These are phyloP conservation scores for Beauveria asiatica DNA, from an alignment of 2,329 filamentous ascomycete species.

Conservation along the genomic window DNA sequence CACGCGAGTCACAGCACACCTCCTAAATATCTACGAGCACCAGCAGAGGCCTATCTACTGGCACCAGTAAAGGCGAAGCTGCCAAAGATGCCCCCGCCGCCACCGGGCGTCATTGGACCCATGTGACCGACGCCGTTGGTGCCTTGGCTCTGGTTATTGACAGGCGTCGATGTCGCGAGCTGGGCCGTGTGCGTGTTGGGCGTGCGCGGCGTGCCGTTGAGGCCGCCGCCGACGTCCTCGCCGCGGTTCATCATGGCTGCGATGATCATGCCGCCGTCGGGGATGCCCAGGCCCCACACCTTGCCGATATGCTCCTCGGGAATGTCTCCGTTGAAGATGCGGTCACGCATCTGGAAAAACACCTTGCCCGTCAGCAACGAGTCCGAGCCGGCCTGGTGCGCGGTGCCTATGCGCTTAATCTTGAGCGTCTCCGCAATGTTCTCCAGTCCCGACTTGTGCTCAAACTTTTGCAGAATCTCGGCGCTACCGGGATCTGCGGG, in stretches of 20 bases:
- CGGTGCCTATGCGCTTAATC: slow-evolving; percentile 76
- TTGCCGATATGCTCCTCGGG: slow-evolving; percentile 78
- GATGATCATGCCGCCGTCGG: slow-evolving; percentile 44
- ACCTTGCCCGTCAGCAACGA: slow-evolving; percentile 87
- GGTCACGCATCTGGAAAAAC: slow-evolving; percentile 86
- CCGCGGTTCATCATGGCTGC: slow-evolving; percentile 27
- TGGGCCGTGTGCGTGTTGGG: slow-evolving; percentile 58
- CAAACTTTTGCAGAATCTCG: slow-evolving; percentile 75
- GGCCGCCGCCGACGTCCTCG: slow-evolving; percentile 22
- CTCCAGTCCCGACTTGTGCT: slow-evolving; percentile 84
- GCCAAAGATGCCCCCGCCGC: slow-evolving; percentile 66
- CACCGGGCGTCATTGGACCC: slow-evolving; percentile 71
- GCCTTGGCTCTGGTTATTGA: slow-evolving; percentile 37
- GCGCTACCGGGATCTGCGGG: slow-evolving; percentile 55
- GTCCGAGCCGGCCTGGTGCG: slow-evolving; percentile 90
- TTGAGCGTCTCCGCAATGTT: slow-evolving; percentile 90
- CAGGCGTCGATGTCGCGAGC: slow-evolving; percentile 40
- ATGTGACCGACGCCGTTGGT: slow-evolving; percentile 49
- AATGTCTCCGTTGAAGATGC: slow-evolving; percentile 77
- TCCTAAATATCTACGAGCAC: too few relatives aligned
- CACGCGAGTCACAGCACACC: neutral
- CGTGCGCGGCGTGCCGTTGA: slow-evolving; percentile 46
- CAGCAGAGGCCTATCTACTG: slow-evolving; percentile 22
- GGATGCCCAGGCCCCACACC: slow-evolving; percentile 83
- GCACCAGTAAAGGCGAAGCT: slow-evolving; percentile 51